Conservation (phyloP, 768 basidiomycete species). For the Bullera alba region DNA sequence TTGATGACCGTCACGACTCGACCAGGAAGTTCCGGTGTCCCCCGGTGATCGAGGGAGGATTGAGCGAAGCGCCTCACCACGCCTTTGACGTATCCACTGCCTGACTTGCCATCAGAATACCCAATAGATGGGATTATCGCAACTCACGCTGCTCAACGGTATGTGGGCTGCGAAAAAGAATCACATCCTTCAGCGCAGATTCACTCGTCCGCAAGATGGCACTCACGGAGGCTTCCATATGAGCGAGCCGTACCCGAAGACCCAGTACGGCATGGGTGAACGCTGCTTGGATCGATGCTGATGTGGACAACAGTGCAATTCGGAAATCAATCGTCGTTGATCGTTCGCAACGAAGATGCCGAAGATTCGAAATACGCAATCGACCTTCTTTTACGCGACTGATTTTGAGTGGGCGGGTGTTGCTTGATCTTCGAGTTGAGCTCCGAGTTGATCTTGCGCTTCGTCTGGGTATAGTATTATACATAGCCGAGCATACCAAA, state of each 20-base stretch:
- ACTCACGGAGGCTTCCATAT: slow-evolving; percentile 70
- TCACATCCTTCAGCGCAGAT: not conserved
- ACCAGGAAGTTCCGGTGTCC: slow-evolving; percentile 80
- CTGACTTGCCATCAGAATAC: slow-evolving; percentile 29
- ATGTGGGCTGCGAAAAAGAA: slow-evolving; percentile 57
- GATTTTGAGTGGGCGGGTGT: no score
- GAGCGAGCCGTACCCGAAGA: slow-evolving; percentile 88
- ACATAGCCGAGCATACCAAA: no score
- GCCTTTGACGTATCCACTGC: slow-evolving; percentile 71
- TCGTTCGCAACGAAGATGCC: no score
- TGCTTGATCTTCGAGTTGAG: no score
- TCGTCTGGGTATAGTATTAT: no score
- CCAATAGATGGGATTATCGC: slow-evolving; percentile 1
- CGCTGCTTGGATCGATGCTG: no score
- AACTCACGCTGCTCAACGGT: slow-evolving; percentile 59
- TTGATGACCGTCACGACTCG: slow-evolving; percentile 84
- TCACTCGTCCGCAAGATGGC: not conserved
- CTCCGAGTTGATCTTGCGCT: no score
- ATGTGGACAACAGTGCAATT: no score
- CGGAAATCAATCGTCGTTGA: no score
- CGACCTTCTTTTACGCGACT: no score
- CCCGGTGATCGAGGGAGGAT: slow-evolving; percentile 85
- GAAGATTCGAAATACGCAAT: no score
- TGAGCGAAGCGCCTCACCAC: slow-evolving; percentile 87
- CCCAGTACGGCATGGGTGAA: slow-evolving; percentile 52